Percentiles rank a stretch among this genome's conserved stretches.
phyloP scores from a whole-genome alignment of 164 flowering plant species.

The Paratinospora sagittata region DNA sequence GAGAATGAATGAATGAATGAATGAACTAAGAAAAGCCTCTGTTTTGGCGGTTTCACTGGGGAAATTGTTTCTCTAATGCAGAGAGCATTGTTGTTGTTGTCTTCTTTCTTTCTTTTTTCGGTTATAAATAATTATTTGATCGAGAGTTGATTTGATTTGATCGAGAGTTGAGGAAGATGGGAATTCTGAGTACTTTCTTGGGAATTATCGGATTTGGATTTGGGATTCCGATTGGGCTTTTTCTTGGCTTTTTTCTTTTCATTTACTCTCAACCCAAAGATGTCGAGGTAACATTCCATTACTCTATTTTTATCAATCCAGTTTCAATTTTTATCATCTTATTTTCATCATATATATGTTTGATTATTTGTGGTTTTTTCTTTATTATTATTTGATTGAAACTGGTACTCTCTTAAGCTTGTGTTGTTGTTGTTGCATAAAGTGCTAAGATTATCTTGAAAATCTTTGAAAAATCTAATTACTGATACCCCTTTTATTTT shows the following conservation, averaged over 20 bases:
- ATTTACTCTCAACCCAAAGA: slow-evolving; percentile 34
- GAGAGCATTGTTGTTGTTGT: neutral
- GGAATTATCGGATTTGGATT: no score
- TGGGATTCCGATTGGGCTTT: slow-evolving; percentile 36
- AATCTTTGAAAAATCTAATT: neutral
- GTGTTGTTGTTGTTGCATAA: no score
- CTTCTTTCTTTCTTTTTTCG: neutral
- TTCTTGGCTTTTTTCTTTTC: slow-evolving; percentile 45
- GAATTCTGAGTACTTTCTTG: slow-evolving; percentile 33
- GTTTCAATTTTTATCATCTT: no score
- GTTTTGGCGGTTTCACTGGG: slow-evolving; percentile 1
- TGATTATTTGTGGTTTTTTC: no score
- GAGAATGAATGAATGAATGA: no score
- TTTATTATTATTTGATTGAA: no score
- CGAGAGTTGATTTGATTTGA: no score
- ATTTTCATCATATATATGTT: no score
- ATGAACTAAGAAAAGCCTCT: neutral
- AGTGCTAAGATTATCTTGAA: neutral
- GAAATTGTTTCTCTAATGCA: neutral
- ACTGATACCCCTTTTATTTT: neutral
- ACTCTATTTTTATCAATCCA: no score
- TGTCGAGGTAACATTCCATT: slow-evolving; percentile 31
- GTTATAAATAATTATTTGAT: no score
- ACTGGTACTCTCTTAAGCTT: no score
- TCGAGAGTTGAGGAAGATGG: slow-evolving; percentile 23